A percentile compares a stretch with the other conserved stretches of the same genome.
phyloP scores from a whole-genome alignment of 176 grass and related monocot species.

The Juncus effusus region DNA sequence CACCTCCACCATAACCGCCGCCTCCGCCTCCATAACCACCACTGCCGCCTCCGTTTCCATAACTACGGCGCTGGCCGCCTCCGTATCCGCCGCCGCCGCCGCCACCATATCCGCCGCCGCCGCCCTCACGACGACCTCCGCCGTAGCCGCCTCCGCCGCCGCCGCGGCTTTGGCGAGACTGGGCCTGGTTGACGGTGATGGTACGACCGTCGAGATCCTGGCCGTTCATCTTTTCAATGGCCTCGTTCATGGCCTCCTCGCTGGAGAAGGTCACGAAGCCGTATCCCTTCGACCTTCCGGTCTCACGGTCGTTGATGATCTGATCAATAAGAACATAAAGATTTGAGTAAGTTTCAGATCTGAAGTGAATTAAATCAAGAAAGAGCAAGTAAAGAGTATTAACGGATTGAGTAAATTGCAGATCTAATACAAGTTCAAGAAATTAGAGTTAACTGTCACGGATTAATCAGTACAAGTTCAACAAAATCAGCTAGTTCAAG shows the following conservation, averaged over 20 bases:
- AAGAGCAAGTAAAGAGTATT: not conserved
- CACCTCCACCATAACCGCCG: slow-evolving; percentile 24
- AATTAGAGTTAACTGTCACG: not conserved
- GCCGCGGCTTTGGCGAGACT: slow-evolving; percentile 46
- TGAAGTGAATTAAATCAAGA: not conserved
- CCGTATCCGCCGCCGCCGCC: not conserved
- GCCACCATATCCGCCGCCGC: not conserved
- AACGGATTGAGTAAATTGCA: no score
- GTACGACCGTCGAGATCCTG: slow-evolving; percentile 68
- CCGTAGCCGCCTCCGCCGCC: slow-evolving; percentile 28
- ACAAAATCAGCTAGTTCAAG: not conserved
- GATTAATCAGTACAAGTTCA: slow-evolving; percentile 3
- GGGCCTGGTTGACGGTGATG: slow-evolving; percentile 97
- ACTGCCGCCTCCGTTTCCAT: not conserved
- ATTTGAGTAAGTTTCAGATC: slow-evolving; percentile 3
- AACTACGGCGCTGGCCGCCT: not conserved
- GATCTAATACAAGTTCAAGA: not conserved
- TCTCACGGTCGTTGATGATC: slow-evolving; percentile 96
- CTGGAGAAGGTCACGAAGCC: slow-evolving; percentile 79
- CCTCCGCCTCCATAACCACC: not conserved
- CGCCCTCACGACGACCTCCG: slow-evolving; percentile 10
- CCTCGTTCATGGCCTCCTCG: slow-evolving; percentile 72
- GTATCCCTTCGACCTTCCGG: slow-evolving; percentile 72
- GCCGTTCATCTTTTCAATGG: slow-evolving; percentile 88
- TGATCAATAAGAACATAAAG: slow-evolving; percentile 14